A percentile compares a stretch with the other conserved stretches of the same genome.
Evolutionary conservation across 1,284 basidiomycete species (phyloP).

Genomic region (Cryptococcus wingfieldii): DNA sequence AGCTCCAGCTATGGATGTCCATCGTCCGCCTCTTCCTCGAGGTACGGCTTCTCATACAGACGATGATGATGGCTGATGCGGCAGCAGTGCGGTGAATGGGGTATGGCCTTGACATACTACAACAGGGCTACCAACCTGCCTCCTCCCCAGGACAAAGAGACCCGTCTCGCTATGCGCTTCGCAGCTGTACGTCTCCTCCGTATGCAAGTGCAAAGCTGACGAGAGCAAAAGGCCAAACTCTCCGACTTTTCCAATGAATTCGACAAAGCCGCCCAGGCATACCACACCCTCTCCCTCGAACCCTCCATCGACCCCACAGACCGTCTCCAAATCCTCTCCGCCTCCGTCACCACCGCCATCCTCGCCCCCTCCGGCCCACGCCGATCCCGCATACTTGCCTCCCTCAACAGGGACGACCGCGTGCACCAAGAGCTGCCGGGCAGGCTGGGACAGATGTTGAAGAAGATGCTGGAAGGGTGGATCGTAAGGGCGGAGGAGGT

Average conservation of each 20-base stretch:
- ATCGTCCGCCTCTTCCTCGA: constrained; percentile 93
- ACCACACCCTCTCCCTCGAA: constrained; percentile 88
- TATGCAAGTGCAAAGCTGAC: neutral
- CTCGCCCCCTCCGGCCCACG: constrained; percentile 96
- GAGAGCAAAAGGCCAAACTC: constrained; percentile 64
- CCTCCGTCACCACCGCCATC: constrained; percentile 91
- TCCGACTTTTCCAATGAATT: constrained; percentile 89
- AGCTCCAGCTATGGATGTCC: constrained; percentile 83
- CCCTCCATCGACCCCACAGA: constrained; percentile 86
- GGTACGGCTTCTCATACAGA: constrained; percentile 53
- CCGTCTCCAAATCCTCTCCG: constrained; percentile 76
- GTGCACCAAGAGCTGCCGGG: constrained; percentile 58
- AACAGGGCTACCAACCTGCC: constrained; percentile 90
- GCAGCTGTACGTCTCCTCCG: constrained; percentile 50
- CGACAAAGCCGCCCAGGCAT: constrained; percentile 87
- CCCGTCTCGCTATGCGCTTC: constrained; percentile 74
- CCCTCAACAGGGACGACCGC: constrained; percentile 90
- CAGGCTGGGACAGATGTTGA: constrained; percentile 70
- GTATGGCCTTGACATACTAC: constrained; percentile 92
- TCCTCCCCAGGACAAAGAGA: constrained; percentile 72
- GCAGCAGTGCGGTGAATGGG: constrained; percentile 48
- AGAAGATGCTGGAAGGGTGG: constrained; percentile 96
- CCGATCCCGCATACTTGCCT: constrained; percentile 83
- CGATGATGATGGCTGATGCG: neutral
- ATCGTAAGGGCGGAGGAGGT: constrained; percentile 87